Evolutionary conservation across 345 rosid species (phyloP), one percentile per base, ranked within the genome.

Genomic region (Aurinia saxatilis): DNA sequence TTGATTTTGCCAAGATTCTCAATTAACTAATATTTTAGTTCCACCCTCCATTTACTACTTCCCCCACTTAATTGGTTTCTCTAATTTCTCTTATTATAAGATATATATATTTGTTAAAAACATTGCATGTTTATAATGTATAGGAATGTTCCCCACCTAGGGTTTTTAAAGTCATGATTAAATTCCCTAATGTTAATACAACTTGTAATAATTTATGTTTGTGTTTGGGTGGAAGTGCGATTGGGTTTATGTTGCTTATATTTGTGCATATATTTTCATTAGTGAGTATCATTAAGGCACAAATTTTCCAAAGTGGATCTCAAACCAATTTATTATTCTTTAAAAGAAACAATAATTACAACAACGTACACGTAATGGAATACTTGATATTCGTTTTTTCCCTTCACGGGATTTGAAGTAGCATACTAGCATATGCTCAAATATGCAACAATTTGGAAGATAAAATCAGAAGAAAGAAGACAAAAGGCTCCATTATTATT

Each of bases 1-100:
- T 92, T 51, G 96, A 92, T 40, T 92, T 92, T 50, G 96, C 96
- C 56, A 84, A 81, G 80, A 74, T 92, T 63, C 40, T 49, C 54
- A 77, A 69, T 66, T 66, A 72, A 65, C 50, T 55, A 55, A 29
- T 70, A 38, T 5, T 62, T 46, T 47, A 38, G 54, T 10, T 25
- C 14, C 31, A 19, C 12, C 47, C 18, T 50, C 71, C 66, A 50
- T 42, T 57, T 57, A 71, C 46, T 71, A 71, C 53, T 39, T 16
- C 44, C 66, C 70, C 66, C 70, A 57, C 65, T 58, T 64, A 50
- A 23, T 40, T 16, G 48, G 19, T 48, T n/a, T 62, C 27, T 23
- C n/a, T 23, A 23, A 23, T 54, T 13, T 29, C 3, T 33, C 34
- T 19, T 51, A 27, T 30, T 12, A 5, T 56, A 2, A 61, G n/a